Base-by-base conservation (phyloP, 2,329 filamentous ascomycete genomes). In the Colletotrichum paranaense region DNA sequence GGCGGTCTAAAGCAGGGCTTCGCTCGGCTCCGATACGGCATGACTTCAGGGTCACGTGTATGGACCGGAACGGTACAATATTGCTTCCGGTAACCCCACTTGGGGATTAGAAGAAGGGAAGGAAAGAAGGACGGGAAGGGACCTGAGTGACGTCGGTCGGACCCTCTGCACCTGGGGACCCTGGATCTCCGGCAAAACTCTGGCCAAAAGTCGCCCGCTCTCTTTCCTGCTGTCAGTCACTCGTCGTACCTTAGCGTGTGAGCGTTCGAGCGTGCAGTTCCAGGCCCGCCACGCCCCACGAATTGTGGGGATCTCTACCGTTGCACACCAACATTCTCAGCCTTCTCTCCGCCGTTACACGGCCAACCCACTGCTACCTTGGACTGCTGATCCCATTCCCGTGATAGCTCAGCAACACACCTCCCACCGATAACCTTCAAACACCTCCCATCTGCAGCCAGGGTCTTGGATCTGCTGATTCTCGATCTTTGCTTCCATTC, bases 131-230 rank as follows among this genome's bases (percentile, higher is more conserved):
- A 26, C 26, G 26, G 8, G n/a, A 4, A n/a, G n/a, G 7, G 26
- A 12, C 46, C 42, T 22, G 42, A 38, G 64, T 73, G 73, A 74
- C 73, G 73, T 74, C 73, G 62, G 52, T 30, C 5, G 4, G 16
- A 28, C 19, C 19, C 22, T 5, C 42, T 46, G 35, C 60, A 62
- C 19, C 49, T n/a, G 58, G 42, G 60, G 62, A 74, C 73, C 69
- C 73, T 74, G 64, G 64, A 69, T 69, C 57, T 49, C 42, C 72
- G 72, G 73, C 62, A 72, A 68, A 74, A 74, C 63, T 60, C 57
- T 64, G 58, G 72, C 7, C 28, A 14, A 63, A 62, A 19, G 16
- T 53, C 16, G 38, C 38, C 38, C 14, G 14, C 5, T 26, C 60
- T 63, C 32, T 35, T 12, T 35, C 9, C 32, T 35, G 32, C 32